Evolutionary conservation across 2,329 filamentous ascomycete genomes (phyloP).

Genomic region (Pezicula neosporulosa): DNA sequence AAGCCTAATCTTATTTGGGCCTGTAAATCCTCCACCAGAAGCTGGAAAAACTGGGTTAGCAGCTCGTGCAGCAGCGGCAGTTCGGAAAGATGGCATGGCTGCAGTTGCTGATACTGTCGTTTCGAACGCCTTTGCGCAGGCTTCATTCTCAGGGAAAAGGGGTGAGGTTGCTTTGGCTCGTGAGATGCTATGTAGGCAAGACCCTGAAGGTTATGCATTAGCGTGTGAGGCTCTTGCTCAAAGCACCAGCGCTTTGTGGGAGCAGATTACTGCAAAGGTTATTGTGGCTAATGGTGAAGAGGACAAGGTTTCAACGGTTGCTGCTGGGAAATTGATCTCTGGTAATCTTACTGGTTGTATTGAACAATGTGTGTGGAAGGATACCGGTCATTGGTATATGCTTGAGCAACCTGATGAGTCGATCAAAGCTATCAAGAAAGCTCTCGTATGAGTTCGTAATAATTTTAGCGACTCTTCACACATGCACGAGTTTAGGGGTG

Average conservation of each 20-base stretch:
- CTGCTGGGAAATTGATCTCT: neutral
- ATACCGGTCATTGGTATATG: neutral
- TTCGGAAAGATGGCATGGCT: neutral
- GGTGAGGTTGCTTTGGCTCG: neutral
- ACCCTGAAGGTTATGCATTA: neutral
- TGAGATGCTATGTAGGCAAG: neutral
- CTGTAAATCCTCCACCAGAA: constrained; percentile 6
- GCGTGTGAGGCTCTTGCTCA: neutral
- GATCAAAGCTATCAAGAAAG: neutral
- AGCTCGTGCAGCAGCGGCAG: neutral
- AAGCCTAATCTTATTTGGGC: constrained; percentile 25
- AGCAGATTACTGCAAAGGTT: neutral
- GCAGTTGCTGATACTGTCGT: neutral
- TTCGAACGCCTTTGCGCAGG: neutral
- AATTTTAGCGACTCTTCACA: too few relatives aligned
- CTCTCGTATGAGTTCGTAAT: neutral
- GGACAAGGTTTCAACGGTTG: neutral
- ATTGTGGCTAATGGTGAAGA: neutral
- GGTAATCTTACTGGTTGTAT: neutral
- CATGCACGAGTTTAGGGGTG: too few relatives aligned
- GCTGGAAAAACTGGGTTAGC: neutral
- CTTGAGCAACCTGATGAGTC: neutral
- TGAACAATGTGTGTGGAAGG: neutral
- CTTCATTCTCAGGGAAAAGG: neutral
- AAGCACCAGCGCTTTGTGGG: neutral